Evolutionary conservation across 2,329 filamentous ascomycete genomes (phyloP).

Genomic region (Fusarium oxysporum): DNA sequence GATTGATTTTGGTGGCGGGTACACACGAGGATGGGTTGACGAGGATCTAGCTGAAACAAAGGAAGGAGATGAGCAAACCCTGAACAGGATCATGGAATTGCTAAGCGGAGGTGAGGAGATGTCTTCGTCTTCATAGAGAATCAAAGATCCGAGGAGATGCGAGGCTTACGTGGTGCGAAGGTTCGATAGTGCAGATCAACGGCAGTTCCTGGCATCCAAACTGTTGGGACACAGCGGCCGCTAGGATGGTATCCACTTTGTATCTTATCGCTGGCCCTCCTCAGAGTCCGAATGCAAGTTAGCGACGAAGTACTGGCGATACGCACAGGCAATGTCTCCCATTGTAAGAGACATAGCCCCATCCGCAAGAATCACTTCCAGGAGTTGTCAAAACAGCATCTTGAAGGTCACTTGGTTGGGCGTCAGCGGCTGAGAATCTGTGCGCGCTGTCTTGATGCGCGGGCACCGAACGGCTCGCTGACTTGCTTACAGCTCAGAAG

Average conservation of each 20-base stretch:
- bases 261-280: rapidly evolving
- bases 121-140: rapidly evolving
- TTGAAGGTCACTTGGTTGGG: neutral
- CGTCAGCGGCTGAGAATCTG: too few relatives aligned
- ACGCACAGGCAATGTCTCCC: neutral
- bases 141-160: rapidly evolving
- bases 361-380: too few relatives aligned
- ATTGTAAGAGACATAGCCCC: rapidly evolving
- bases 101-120: rapidly evolving
- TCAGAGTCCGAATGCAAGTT: rapidly evolving
- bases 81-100: rapidly evolving
- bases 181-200: neutral
- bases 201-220: neutral
- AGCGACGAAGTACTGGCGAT: rapidly evolving
- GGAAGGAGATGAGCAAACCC: neutral
- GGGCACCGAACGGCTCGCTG: rapidly evolving
- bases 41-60: rapidly evolving
- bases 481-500: neutral
- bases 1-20: neutral
- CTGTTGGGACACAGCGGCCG: neutral
- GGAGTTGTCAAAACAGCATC: neutral
- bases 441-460: too few relatives aligned
- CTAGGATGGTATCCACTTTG: neutral
- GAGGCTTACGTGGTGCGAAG: neutral
- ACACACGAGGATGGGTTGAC: neutral